phyloP scores from a whole-genome alignment of 1,284 basidiomycete species.

The Wallemia mellicola region DNA sequence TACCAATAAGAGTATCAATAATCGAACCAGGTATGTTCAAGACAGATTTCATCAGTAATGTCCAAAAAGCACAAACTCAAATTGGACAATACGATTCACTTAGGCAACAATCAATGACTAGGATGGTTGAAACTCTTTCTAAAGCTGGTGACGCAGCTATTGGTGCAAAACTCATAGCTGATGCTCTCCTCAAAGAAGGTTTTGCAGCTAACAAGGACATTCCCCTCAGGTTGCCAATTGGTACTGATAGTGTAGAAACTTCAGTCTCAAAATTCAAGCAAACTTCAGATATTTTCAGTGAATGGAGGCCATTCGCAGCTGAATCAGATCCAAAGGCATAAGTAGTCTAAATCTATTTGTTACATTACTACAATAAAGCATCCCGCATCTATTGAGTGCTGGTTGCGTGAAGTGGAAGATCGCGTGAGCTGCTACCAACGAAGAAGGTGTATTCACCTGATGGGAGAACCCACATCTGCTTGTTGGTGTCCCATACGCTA shows the following conservation, averaged over 20 bases:
- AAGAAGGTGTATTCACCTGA: constrained; percentile 12
- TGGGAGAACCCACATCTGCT: constrained; percentile 16
- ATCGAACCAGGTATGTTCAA: neutral
- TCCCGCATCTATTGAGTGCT: neutral
- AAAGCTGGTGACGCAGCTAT: neutral
- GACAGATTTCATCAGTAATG: neutral
- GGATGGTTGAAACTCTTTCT: no score
- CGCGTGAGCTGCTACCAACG: constrained; percentile 13
- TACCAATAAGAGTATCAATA: neutral
- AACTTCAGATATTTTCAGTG: neutral
- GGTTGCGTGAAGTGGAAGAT: constrained; percentile 8
- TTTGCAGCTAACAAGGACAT: neutral
- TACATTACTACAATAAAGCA: neutral
- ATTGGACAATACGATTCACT: neutral
- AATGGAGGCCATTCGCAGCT: neutral
- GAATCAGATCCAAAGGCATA: no score
- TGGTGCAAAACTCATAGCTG: neutral
- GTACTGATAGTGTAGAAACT: neutral
- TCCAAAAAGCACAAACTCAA: neutral
- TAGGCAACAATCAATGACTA: neutral
- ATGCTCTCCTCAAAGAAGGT: neutral
- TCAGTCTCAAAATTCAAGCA: neutral
- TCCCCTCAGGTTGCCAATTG: neutral
- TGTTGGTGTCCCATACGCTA: constrained; percentile 15
- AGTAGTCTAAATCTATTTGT: no score